Evolutionary conservation across 139 green algal genomes (phyloP), one percentile per base, ranked within the genome.

Genomic region (Asterochloris erici): DNA sequence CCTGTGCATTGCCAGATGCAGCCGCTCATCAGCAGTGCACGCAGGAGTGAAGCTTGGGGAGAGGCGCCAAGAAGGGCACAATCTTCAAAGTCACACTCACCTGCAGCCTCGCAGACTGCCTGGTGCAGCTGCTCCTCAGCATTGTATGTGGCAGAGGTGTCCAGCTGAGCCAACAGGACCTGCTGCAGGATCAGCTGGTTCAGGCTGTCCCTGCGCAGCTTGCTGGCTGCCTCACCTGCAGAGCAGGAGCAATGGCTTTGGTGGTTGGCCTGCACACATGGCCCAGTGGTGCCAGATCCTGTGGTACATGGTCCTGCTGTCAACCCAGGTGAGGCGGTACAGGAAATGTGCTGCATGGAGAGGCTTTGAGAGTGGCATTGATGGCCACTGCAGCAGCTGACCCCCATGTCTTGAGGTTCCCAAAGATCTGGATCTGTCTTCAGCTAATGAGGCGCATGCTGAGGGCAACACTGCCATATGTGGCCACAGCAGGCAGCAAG

Each of bases 131-230:
- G 76, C 76, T 80, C n/a, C 60, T 80, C 60, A 0, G 68, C 24
- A 4, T n/a, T 62, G 47, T 60, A 70, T 62, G 68, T 62, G 61
- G 60, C 68, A n/a, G 60, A 62, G 23, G 68, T 62, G 9, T 54
- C 60, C 76, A 80, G 68, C 23, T n/a, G 68, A 62, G 60, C 68
- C 24, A 80, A 80, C 12, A 80, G 76, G 0, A 80, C 26, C 24
- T 80, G 26, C 24, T 80, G 76, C 12, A 80, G 23, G 24, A 70
- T 54, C 61, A 80, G 24, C 76, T 80, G 76, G 12, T 80, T 80
- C 23, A n/a, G 68, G 23, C 60, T 80, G 23, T 24, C 14, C 10
- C 68, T 62, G 1, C 60, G 54, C 76, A 80, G 68, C 76, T n/a
- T 80, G 21, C 11, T 10, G 23, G 68, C 76, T 29, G 76, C 29